Evolutionary conservation across 345 rosid genomes (phyloP).

Genomic region (Hypericum androsaemum): DNA sequence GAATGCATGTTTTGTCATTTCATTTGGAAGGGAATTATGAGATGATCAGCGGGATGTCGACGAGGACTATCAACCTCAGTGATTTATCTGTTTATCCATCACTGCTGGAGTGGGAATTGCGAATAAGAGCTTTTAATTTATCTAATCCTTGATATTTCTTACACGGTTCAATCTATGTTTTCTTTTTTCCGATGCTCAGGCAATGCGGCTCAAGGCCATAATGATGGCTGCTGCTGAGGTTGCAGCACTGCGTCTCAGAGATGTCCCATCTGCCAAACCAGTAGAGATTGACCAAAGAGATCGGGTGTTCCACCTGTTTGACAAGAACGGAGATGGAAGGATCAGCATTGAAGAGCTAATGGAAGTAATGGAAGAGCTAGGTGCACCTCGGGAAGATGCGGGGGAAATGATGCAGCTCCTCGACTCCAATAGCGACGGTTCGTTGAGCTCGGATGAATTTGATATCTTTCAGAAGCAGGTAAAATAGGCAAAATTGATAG

Average conservation of each 20-base stretch:
- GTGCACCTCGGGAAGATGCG: constrained; percentile 90
- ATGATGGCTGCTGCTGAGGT: constrained; percentile 96
- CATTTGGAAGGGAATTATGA: no score
- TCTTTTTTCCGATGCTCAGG: constrained; percentile 27
- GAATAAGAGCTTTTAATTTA: no score
- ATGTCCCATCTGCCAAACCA: constrained; percentile 48
- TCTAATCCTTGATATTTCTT: no score
- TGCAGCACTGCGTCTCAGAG: constrained; percentile 82
- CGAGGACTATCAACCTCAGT: no score
- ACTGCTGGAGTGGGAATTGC: no score
- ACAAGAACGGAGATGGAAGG: constrained; percentile 90
- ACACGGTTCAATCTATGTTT: not conserved
- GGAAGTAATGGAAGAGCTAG: constrained; percentile 98
- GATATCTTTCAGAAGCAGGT: constrained; percentile 80
- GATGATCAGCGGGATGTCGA: no score
- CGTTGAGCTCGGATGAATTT: constrained; percentile 86
- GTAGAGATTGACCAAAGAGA: constrained; percentile 45
- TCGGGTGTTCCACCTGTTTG: constrained; percentile 61
- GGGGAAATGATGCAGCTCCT: constrained; percentile 89
- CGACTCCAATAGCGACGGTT: constrained; percentile 87
- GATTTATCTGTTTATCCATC: no score
- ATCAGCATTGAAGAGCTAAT: constrained; percentile 86
- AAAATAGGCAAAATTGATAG: not conserved
- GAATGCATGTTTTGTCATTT: not conserved
- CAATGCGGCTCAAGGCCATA: constrained; percentile 76